Evolutionary conservation across 1,139 yeast species (phyloP).

Genomic region (Pichia sp.): DNA sequence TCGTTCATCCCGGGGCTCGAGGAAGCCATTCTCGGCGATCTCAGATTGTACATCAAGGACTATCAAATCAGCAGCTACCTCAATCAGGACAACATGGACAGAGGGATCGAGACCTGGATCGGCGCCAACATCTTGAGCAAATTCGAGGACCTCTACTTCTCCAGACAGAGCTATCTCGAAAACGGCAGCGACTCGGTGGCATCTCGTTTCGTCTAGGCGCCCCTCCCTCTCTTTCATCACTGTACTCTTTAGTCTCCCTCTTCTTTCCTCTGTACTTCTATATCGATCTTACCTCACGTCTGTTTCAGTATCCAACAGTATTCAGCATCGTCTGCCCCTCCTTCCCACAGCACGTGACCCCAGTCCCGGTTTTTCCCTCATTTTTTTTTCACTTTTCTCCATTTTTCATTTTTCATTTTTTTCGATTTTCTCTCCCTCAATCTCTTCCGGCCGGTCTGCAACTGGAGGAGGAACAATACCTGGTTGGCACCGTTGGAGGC

Average conservation of each 20-base stretch:
- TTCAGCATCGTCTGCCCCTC: too few species aligned
- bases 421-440: neutral
- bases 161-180: constrained; percentile 57
- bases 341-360: too few species aligned
- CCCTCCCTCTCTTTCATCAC: neutral
- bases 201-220: constrained; percentile 16
- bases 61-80: constrained; percentile 38
- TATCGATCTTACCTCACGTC: neutral
- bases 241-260: neutral
- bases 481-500: neutral
- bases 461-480: neutral
- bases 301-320: too few species aligned
- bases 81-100: constrained; percentile 41
- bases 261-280: neutral
- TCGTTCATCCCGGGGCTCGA: constrained; percentile 59
- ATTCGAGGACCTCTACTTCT: constrained; percentile 48
- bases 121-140: constrained; percentile 64
- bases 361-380: too few species aligned
- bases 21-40: constrained; percentile 58
- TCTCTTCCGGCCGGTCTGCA: neutral
- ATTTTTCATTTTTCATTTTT: neutral
- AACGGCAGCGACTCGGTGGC: constrained; percentile 46
- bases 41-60: constrained; percentile 50
- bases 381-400: too few species aligned
- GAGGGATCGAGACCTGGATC: constrained; percentile 57